These are phyloP conservation scores for Floccularia luteovirens DNA, from an alignment of 768 basidiomycete species.

Conservation along the genomic window DNA sequence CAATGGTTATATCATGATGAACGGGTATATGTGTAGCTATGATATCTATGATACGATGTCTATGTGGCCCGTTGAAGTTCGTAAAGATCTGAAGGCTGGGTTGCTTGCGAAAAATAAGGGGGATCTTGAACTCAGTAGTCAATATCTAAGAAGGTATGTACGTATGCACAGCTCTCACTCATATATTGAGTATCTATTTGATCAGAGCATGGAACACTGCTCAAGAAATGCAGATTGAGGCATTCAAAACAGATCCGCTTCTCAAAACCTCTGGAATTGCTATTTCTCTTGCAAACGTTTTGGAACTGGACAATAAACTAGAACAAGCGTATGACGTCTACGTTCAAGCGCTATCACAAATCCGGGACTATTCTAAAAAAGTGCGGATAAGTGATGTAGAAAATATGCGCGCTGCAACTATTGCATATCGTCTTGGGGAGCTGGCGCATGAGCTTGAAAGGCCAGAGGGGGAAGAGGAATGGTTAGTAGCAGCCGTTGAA, in stretches of 20 bases:
- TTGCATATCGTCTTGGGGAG: constrained; percentile 37
- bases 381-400: constrained; percentile 17
- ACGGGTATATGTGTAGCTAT: constrained; percentile 27
- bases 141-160: constrained; percentile 46
- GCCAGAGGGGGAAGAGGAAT: constrained; percentile 30
- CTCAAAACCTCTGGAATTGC: constrained; percentile 67
- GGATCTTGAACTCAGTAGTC: constrained; percentile 41
- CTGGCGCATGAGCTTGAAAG: constrained; percentile 24
- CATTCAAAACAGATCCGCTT: constrained; percentile 38
- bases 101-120: constrained; percentile 55
- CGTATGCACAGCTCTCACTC: background rate
- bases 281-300: constrained; percentile 48
- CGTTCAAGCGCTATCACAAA: constrained; percentile 21
- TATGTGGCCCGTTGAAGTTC: constrained; percentile 60
- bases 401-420: constrained; percentile 26
- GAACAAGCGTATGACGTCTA: constrained; percentile 31
- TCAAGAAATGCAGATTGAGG: constrained; percentile 29
- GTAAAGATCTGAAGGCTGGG: constrained; percentile 57
- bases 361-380: constrained; percentile 16
- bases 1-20: background rate
- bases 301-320: constrained; percentile 32
- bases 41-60: constrained; percentile 50
- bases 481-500: constrained; percentile 35
- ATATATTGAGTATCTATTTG: constrained; percentile 1
- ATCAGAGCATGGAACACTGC: constrained; percentile 52